phyloP scores from a whole-genome alignment of 371 early-diverging fungal genomes.

The Smittium culicis region DNA sequence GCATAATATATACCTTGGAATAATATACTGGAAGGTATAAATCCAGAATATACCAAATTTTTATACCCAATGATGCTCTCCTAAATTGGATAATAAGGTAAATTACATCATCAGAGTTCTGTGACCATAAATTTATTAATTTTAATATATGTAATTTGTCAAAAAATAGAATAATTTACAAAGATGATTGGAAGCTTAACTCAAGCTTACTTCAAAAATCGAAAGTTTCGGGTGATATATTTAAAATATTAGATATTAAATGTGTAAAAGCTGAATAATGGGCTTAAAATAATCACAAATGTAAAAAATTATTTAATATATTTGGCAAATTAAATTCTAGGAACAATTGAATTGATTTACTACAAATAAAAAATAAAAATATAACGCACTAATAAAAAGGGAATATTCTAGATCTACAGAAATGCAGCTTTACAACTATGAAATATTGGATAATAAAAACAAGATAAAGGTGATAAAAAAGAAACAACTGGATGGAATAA shows the following conservation, averaged over 20 bases:
- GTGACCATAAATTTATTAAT: neutral
- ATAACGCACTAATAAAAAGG: neutral
- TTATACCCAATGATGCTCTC: neutral
- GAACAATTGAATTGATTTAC: neutral
- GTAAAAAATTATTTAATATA: neutral
- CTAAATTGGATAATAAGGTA: neutral
- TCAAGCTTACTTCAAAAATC: neutral
- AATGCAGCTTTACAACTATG: neutral
- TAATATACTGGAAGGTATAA: neutral
- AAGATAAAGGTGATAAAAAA: neutral
- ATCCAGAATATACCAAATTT: neutral
- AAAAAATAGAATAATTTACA: neutral
- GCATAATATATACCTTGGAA: neutral
- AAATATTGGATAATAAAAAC: neutral
- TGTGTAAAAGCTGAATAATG: neutral
- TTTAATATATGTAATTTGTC: neutral
- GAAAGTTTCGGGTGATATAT: neutral
- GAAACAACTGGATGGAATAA: neutral
- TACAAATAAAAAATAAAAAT: neutral
- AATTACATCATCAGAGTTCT: neutral
- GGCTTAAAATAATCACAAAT: neutral
- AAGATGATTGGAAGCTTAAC: neutral
- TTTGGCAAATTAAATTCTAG: constrained; percentile 1
- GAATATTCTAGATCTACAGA: neutral
- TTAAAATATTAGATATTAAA: neutral